Evolutionary conservation across 2,329 filamentous ascomycete genomes (phyloP).

Genomic region (Cladophialophora immunda): DNA sequence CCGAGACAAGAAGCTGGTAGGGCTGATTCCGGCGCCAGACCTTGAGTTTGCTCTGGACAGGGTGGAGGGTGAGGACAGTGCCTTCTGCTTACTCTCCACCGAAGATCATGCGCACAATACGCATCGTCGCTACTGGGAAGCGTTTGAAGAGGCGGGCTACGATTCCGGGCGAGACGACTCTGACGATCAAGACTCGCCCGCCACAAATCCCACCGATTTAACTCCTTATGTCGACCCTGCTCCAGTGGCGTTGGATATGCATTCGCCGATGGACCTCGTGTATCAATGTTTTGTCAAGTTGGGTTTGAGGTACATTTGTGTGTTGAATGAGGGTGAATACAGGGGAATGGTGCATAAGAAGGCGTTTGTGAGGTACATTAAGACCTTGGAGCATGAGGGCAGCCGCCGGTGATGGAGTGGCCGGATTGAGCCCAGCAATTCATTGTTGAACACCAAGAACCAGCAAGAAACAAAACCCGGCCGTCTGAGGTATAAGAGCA

Average conservation of each 20-base stretch:
- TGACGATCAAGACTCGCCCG: constrained; percentile 66
- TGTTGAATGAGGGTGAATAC: constrained; percentile 82
- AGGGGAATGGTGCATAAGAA: constrained; percentile 97
- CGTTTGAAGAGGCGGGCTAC: constrained; percentile 33
- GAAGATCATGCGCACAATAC: constrained; percentile 59
- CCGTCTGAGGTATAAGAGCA: background rate
- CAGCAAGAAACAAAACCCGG: background rate
- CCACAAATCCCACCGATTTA: constrained; percentile 78
- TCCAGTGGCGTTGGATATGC: constrained; percentile 85
- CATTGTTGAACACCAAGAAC: background rate
- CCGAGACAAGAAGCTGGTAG: constrained; percentile 79
- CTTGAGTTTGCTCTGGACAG: constrained; percentile 91
- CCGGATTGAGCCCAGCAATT: background rate
- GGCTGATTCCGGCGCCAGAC: constrained; percentile 91
- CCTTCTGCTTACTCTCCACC: constrained; percentile 81
- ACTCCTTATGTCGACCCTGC: constrained; percentile 91
- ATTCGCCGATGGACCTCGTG: constrained; percentile 90
- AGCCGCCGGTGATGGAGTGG: constrained; percentile 8
- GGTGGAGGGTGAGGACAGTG: constrained; percentile 71
- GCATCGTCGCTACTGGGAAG: constrained; percentile 34
- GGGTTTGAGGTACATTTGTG: constrained; percentile 90
- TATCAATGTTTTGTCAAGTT: constrained; percentile 97
- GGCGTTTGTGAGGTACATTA: constrained; percentile 92
- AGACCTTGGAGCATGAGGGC: constrained; percentile 72
- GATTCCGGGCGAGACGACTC: constrained; percentile 67